phyloP scores from a whole-genome alignment of 148 eudicot species.

The Fagopyrum esculentum region DNA sequence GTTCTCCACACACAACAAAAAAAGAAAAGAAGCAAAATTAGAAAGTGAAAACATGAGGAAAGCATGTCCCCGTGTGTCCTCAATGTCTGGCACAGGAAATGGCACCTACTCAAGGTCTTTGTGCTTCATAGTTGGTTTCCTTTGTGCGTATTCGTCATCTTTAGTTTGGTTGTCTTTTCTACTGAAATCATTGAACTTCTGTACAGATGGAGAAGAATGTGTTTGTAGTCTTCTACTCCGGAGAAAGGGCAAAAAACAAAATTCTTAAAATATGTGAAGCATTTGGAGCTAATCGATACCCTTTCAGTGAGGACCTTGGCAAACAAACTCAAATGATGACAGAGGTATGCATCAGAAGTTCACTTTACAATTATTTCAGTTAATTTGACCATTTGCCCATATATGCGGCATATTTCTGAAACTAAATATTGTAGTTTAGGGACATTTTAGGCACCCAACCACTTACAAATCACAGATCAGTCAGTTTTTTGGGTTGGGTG shows the following conservation, averaged over 20 bases:
- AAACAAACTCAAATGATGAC: conserved; percentile 77
- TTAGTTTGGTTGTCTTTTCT: neutral
- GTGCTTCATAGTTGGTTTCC: no score
- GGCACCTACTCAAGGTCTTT: no score
- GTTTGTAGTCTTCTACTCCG: conserved; percentile 82
- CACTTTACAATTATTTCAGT: neutral
- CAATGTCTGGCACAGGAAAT: no score
- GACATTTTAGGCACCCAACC: neutral
- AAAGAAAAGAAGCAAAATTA: no score
- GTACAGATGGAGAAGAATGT: conserved; percentile 90
- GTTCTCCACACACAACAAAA: no score
- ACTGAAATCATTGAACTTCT: neutral
- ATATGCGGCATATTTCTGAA: neutral
- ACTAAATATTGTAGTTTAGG: neutral
- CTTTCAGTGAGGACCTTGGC: conserved; percentile 67
- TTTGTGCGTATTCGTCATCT: neutral
- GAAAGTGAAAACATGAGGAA: no score
- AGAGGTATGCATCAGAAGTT: conserved; percentile 42
- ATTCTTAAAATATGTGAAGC: conserved; percentile 91
- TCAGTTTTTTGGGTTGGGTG: neutral
- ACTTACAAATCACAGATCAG: neutral
- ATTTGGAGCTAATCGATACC: conserved; percentile 90
- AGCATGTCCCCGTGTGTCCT: no score
- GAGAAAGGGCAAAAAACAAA: conserved; percentile 83
- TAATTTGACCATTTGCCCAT: neutral